Conservation (phyloP, 2,329 filamentous ascomycete species). For the Aspergillus pseudoglaucus region DNA sequence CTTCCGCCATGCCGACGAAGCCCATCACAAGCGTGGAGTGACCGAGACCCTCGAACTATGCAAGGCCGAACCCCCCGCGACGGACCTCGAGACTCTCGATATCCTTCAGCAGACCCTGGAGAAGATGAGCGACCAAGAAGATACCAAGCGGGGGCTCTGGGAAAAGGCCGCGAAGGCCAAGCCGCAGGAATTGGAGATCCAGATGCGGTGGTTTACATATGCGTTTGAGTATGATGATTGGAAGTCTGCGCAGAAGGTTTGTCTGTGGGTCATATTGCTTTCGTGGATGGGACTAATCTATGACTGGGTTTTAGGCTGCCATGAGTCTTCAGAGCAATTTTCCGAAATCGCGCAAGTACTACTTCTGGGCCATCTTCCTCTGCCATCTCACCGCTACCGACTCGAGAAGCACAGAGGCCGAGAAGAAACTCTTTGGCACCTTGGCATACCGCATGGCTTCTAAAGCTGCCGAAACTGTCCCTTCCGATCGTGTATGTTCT, state of each 20-base stretch:
- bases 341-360: constrained; percentile 41
- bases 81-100: constrained; percentile 40
- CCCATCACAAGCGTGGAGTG: constrained; percentile 37
- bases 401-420: constrained; percentile 31
- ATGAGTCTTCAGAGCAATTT: constrained; percentile 47
- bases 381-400: constrained; percentile 37
- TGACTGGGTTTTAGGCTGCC: constrained; percentile 31
- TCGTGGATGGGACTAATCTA: background rate
- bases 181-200: constrained; percentile 38
- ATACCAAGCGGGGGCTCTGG: constrained; percentile 36
- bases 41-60: constrained; percentile 39
- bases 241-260: constrained; percentile 45
- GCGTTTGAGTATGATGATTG: constrained; percentile 38
- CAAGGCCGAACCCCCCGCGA: constrained; percentile 35
- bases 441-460: constrained; percentile 45
- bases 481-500: constrained; percentile 36
- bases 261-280: constrained; percentile 6
- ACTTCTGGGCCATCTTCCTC: constrained; percentile 45
- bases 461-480: constrained; percentile 41
- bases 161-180: constrained; percentile 41
- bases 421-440: constrained; percentile 44
- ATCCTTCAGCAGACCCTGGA: constrained; percentile 37
- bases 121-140: constrained; percentile 27
- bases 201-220: constrained; percentile 40
- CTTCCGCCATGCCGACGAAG: constrained; percentile 34